Conservation (phyloP, 148 eudicot species). For the Cornus controversa region DNA sequence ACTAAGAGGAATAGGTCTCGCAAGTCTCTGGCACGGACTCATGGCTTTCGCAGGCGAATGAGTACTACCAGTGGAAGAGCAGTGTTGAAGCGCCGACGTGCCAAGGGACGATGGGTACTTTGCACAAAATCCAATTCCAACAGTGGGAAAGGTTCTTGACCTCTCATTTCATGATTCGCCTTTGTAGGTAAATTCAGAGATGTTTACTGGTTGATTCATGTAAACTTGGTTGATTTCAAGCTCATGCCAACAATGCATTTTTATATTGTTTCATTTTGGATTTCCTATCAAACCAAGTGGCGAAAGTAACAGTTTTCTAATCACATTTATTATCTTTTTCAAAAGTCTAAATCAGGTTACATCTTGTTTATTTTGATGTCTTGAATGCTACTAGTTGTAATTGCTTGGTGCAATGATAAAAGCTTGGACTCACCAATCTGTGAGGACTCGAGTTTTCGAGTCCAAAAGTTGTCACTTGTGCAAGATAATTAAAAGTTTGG, state of each 20-base stretch:
- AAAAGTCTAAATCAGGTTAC: neutral
- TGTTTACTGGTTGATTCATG: neutral
- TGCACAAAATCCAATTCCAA: constrained; percentile 78
- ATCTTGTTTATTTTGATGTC: no score
- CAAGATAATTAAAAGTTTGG: no score
- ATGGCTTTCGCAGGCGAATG: constrained; percentile 78
- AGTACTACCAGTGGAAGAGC: constrained; percentile 92
- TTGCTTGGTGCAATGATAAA: no score
- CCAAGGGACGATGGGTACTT: constrained; percentile 76
- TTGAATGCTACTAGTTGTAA: no score
- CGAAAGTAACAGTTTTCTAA: neutral
- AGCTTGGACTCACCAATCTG: no score
- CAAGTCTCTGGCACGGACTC: constrained; percentile 80
- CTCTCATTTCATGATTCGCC: constrained; percentile 9
- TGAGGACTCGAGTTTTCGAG: no score
- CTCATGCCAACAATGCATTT: neutral
- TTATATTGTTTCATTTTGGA: neutral
- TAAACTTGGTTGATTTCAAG: constrained; percentile 6
- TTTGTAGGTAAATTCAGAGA: constrained; percentile 19
- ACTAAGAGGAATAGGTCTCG: constrained; percentile 81
- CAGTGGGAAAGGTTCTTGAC: constrained; percentile 58
- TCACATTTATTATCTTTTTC: neutral
- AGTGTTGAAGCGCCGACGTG: constrained; percentile 71
- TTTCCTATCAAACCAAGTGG: constrained; percentile 5
- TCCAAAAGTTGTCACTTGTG: no score